A percentile compares a stretch with the other conserved stretches of the same genome.
These are phyloP conservation scores for Hymenoscyphus repandus DNA, from an alignment of 2,329 filamentous ascomycete genomes.

Conservation along the genomic window DNA sequence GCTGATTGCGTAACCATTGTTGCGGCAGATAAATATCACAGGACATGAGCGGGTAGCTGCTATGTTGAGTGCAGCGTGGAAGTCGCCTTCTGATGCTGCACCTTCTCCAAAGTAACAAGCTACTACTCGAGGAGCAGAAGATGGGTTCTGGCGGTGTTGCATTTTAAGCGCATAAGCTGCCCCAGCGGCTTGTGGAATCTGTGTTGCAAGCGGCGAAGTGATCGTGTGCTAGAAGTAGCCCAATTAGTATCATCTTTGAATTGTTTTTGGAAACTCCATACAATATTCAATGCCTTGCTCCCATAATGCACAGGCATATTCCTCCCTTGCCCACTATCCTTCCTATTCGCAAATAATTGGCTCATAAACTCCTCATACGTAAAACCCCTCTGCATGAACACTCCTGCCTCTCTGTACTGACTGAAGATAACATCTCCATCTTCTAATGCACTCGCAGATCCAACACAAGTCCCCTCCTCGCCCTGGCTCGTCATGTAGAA, in stretches of 20 bases:
- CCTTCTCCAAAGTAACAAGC: constrained; percentile 89
- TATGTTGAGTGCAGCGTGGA: constrained; percentile 86
- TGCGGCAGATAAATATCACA: constrained; percentile 84
- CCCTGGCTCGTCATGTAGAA: constrained; percentile 79
- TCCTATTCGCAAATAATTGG: constrained; percentile 82
- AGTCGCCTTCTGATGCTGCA: constrained; percentile 85
- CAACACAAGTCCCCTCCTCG: constrained; percentile 81
- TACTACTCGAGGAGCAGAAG: constrained; percentile 61
- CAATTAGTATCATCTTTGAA: background rate
- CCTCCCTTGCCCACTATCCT: constrained; percentile 74
- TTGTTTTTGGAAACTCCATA: constrained; percentile 37
- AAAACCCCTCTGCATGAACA: constrained; percentile 86
- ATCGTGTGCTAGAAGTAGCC: constrained; percentile 64
- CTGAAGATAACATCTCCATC: constrained; percentile 86
- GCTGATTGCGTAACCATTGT: constrained; percentile 88
- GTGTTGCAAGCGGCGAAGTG: constrained; percentile 78
- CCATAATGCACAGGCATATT: constrained; percentile 99
- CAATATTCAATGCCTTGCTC: constrained; percentile 75
- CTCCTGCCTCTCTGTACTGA: constrained; percentile 90
- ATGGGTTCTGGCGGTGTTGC: constrained; percentile 68
- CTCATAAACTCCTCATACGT: constrained; percentile 88
- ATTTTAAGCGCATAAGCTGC: constrained; percentile 85
- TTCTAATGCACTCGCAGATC: constrained; percentile 77
- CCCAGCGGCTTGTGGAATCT: constrained; percentile 82
- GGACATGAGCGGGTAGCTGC: constrained; percentile 85